Conservation (phyloP, 345 rosid genomes). For the Iberis pinnata region DNA sequence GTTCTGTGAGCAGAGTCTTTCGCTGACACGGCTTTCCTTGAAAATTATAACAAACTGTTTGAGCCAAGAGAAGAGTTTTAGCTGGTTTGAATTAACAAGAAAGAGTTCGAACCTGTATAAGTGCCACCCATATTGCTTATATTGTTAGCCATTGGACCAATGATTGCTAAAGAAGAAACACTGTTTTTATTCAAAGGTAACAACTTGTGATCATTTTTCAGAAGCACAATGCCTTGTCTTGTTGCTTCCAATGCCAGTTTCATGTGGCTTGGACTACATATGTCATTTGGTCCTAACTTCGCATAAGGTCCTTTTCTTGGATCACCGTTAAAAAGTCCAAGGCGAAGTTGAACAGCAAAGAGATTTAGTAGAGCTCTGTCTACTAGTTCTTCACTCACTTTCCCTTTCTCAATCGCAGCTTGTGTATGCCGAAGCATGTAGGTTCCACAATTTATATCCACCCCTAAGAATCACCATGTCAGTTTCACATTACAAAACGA, state of each 20-base stretch:
- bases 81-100: not conserved
- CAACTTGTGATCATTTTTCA: conserved; percentile 61
- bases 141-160: conserved; percentile 72
- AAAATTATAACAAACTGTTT: not conserved
- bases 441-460: conserved; percentile 78
- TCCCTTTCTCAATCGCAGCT: conserved; percentile 53
- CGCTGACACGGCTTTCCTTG: conserved; percentile 70
- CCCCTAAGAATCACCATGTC: conserved; percentile 38
- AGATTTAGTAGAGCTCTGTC: conserved; percentile 76
- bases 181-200: conserved; percentile 53
- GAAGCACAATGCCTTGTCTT: conserved; percentile 85
- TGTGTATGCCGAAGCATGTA: conserved; percentile 47
- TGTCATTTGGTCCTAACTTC: conserved; percentile 50
- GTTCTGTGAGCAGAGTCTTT: conserved; percentile 50
- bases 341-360: conserved; percentile 74
- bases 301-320: conserved; percentile 57
- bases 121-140: conserved; percentile 61
- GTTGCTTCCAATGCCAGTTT: conserved; percentile 76
- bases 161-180: conserved; percentile 57
- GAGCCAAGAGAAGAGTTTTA: not conserved
- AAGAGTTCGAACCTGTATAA: conserved; percentile 54
- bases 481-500: not conserved
- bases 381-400: conserved; percentile 52
- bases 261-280: conserved; percentile 61
- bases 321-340: conserved; percentile 78